Evolutionary conservation across 2,329 filamentous ascomycete genomes (phyloP), one percentile per base, ranked within the genome.

Genomic region (Chlorencoelia australis): DNA sequence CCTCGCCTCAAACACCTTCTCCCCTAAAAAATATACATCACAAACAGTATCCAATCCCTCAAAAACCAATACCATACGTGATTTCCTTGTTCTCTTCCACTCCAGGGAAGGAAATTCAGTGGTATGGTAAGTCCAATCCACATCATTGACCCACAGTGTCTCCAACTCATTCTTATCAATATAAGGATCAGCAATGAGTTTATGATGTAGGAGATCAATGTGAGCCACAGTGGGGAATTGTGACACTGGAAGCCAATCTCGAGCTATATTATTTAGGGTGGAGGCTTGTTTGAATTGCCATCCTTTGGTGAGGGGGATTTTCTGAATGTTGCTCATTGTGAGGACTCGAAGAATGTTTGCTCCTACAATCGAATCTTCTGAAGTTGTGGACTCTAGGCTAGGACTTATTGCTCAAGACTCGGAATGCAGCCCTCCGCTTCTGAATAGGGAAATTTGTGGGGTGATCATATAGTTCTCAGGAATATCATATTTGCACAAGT

Each of bases 201-300:
- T 59, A 52, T 79, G 69, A 41, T 73, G 65, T 5, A 79, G 58
- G 15, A 81, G 65, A 53, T 81, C 76, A 14, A 80, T 66, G 51
- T 80, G 75, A 17, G 79, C 62, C 34, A 79, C 75, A 35, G 75
- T 79, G 0, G 76, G 75, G 53, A 79, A 79, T 40, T 51, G 48
- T 13, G 50, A 37, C 3, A 49, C 46, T 2, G 48, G 45, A 4
- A 49, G 44, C 15, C 32, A 50, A 5, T 35, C 24, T n/a, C 34
- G 36, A 10, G 47, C 46, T 16, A 39, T 40, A 10, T 39, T 36
- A 24, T 42, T 44, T 13, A 46, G 33, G 7, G 18, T 59, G 3
- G 44, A 60, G 37, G 62, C 66, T 54, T 76, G 68, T 42, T 65
- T 72, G 60, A 79, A 78, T 32, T 68, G 55, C 74, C 74, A 79